Evolutionary conservation across 2,329 filamentous ascomycete genomes (phyloP), one percentile per base, ranked within the genome.

Genomic region (Aureobasidium pullulans): DNA sequence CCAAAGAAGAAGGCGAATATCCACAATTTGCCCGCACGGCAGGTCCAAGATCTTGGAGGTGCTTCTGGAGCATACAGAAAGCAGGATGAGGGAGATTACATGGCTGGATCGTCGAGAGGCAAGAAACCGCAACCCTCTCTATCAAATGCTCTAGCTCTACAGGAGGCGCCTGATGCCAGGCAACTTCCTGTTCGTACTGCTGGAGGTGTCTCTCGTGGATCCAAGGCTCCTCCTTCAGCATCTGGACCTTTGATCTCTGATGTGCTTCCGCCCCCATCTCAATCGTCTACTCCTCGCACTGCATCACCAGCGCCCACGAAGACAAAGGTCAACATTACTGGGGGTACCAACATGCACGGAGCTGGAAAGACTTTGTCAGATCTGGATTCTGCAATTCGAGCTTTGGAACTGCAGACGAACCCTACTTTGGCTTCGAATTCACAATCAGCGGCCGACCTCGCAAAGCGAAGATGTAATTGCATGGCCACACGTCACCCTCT

Each of bases 321-420:
- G 43, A 81, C 86, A 37, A 92, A 91, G 72, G 73, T 90, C 59
- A 84, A 83, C 63, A 85, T 94, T 59, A 79, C 88, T 0, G 90
- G 90, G 43, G 90, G 90, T 11, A 86, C 83, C 9, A 84, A 89
- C 1, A 94, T 94, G 89, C 86, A 90, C 59, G 89, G 90, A 15
- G 84, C 87, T 39, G 90, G 88, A 0, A 87, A 86, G 1, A 84
- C 86, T 1, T 77, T 94, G 16, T 83, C 83, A 15, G 83, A 86
- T 65, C 71, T 86, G 3, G 84, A 84, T 37, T 86, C 90, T 1
- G 92, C 93, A 4, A 97, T 99, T 65, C 86, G 91, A 28, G 82
- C 87, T 2, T 82, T 99, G 6, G 94, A 99, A 71, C 82, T 96
- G n/a, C 88, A 89, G 56, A 96, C 92, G 2, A 96, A 96, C 69